phyloP scores from a whole-genome alignment of 148 eudicot genomes.

The Cornus controversa region DNA sequence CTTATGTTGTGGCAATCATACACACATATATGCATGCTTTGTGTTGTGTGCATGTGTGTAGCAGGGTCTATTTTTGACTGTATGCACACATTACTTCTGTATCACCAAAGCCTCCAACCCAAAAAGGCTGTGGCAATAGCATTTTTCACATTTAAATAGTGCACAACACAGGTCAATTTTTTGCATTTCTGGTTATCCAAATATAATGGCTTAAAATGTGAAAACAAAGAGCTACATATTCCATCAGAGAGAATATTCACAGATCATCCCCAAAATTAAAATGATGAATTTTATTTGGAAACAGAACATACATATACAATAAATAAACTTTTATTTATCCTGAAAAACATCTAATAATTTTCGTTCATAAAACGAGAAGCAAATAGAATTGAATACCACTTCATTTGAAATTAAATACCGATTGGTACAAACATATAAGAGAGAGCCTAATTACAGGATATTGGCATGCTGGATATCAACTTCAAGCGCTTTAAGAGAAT shows the following conservation, averaged over 20 bases:
- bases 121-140: too few relatives aligned
- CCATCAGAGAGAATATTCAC: background rate
- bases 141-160: too few relatives aligned
- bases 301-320: background rate
- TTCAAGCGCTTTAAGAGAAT: constrained; percentile 77
- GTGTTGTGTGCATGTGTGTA: too few relatives aligned
- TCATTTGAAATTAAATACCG: background rate
- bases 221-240: background rate
- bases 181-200: background rate
- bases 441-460: constrained; percentile 43
- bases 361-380: background rate
- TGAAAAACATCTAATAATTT: too few relatives aligned
- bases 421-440: background rate
- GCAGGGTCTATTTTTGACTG: too few relatives aligned
- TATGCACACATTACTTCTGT: too few relatives aligned
- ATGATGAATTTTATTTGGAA: background rate
- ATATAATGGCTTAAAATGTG: background rate
- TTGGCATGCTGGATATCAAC: constrained; percentile 83
- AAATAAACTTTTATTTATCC: too few relatives aligned
- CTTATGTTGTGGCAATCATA: background rate
- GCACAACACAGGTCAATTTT: background rate
- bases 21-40: too few relatives aligned
- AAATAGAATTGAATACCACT: background rate
- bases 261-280: background rate
- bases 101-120: too few relatives aligned